Evolutionary conservation across 768 basidiomycete species (phyloP), one percentile per base, ranked within the genome.

Genomic region (Mycena latifolia): DNA sequence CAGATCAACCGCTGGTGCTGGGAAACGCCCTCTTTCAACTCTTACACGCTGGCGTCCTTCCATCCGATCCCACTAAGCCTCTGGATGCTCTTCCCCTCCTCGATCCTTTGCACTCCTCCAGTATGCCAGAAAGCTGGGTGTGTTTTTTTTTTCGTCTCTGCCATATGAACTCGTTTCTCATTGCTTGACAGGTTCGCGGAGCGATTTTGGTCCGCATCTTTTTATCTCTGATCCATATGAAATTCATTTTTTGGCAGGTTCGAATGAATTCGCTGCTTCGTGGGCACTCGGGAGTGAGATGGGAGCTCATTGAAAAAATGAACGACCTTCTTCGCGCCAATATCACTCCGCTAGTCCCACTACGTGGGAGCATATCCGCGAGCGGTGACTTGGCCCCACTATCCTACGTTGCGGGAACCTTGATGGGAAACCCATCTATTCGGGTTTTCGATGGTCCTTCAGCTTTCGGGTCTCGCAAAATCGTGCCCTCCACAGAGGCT

Each of bases 261-360:
- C n/a, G n/a, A n/a, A n/a, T 93, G 84, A 96, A 96, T 77, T 94
- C 93, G 5, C 87, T 96, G 46, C 89, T 94, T 58, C 90, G 94
- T 8, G 94, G 94, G 0, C 95, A 96, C 78, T 94, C 93, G 24
- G 95, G 92, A 35, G 88, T 96, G 15, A 86, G 94, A 39, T 89
- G 89, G 86, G 88, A 90, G 65, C 86, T 96, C 54, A 86, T 96
- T 63, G 84, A 92, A 75, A 89, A 89, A 72, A 94, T 96, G 88
- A 86, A 85, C 65, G 84, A 86, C 22, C 84, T 95, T 46, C 85
- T 96, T 43, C 79, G 81, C 33, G 87, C 88, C 66, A 88, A 93
- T 69, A 85, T 96, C 72, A 92, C 88, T 7, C 92, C 92, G 0
- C 77, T 95, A 18, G 91, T 96, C 20, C 94, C 94, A 20, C 81